phyloP scores from a whole-genome alignment of 176 grass and related monocot species.

The Aegilops umbellulata region DNA sequence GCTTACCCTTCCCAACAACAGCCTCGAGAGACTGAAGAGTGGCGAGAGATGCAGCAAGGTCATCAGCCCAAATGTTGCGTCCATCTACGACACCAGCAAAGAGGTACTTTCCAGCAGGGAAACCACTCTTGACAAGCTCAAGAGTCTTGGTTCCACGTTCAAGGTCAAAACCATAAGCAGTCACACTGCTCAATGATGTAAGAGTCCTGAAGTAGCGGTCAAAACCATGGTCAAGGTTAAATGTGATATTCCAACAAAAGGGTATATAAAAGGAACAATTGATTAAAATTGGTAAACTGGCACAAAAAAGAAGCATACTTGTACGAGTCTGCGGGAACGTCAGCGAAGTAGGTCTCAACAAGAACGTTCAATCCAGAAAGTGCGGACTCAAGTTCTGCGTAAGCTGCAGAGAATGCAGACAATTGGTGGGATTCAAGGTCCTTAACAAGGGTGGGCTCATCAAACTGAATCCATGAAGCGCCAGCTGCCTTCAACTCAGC shows the following conservation, averaged over 20 bases:
- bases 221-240: neutral
- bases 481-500: constrained; percentile 84
- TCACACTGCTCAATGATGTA: constrained; percentile 63
- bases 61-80: constrained; percentile 95
- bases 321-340: constrained; percentile 72
- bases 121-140: constrained; percentile 75
- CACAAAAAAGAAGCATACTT: constrained; percentile 47
- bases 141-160: constrained; percentile 77
- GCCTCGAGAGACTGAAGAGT: constrained; percentile 73
- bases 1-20: constrained; percentile 83
- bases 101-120: constrained; percentile 85
- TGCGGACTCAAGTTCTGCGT: constrained; percentile 60
- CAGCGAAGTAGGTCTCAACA: constrained; percentile 92
- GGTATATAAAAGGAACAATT: neutral
- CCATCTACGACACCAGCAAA: constrained; percentile 97
- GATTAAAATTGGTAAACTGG: constrained; percentile 8
- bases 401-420: constrained; percentile 73
- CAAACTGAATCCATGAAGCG: constrained; percentile 92
- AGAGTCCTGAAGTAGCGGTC: constrained; percentile 55
- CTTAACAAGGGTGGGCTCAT: constrained; percentile 84
- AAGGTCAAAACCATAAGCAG: constrained; percentile 90
- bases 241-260: neutral
- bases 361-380: constrained; percentile 79
- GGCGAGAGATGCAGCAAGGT: constrained; percentile 70
- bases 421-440: constrained; percentile 79